Conservation (phyloP, 78 protist genomes). For the Tieghemostelium lacteum region DNA sequence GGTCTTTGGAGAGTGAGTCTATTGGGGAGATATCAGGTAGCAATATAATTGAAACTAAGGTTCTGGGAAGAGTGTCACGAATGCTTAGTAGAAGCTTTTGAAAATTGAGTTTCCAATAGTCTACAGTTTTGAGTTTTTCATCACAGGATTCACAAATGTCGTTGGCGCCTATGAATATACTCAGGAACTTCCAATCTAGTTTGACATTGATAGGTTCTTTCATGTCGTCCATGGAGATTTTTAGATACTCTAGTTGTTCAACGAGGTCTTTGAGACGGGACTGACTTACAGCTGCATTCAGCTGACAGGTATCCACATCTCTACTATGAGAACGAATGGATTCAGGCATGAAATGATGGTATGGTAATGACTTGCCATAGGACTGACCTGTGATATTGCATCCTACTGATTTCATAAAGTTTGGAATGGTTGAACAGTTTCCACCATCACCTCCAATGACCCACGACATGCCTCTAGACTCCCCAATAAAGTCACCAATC, state of each 20-base stretch:
- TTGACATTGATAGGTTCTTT: not conserved
- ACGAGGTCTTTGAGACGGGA: not conserved
- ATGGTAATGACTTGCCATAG: not conserved
- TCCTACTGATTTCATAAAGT: not conserved
- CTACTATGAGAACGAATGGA: not conserved
- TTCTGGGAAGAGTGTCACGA: not conserved
- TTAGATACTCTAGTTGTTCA: not conserved
- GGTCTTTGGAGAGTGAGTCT: not conserved
- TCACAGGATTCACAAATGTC: not conserved
- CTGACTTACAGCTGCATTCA: slow-evolving; percentile 1
- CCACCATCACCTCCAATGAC: not conserved
- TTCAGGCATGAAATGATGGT: not conserved
- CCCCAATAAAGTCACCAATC: not conserved
- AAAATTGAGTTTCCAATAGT: not conserved
- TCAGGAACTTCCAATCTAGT: not conserved
- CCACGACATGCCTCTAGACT: not conserved
- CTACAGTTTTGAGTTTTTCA: not conserved
- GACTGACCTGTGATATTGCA: not conserved
- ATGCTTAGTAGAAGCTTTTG: not conserved
- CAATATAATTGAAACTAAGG: not conserved
- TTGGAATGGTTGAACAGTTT: not conserved
- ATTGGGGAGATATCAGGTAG: not conserved
- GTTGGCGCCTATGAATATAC: not conserved
- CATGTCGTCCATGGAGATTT: not conserved
- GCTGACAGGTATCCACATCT: not conserved